Conservation (phyloP, 371 early-diverging fungal genomes). For the Haplosporangium sp. region DNA sequence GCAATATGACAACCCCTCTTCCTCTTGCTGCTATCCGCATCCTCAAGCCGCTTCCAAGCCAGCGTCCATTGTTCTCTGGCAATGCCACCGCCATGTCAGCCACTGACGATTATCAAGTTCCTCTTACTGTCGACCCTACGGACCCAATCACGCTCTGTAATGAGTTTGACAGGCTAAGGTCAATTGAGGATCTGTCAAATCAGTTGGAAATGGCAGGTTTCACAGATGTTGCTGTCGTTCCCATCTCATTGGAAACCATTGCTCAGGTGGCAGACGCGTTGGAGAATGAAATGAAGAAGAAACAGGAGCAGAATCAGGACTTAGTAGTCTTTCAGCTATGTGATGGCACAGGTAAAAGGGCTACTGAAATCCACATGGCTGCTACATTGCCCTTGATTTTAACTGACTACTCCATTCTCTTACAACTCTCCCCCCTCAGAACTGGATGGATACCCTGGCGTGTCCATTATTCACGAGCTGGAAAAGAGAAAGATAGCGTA, state of each 20-base stretch:
- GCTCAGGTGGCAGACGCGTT: conserved; percentile 21
- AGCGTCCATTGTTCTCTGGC: background rate
- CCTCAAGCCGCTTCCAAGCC: conserved; percentile 21
- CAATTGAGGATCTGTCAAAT: conserved; percentile 16
- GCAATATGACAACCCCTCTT: conserved; percentile 8
- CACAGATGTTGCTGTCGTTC: conserved; percentile 22
- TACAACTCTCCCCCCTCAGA: conserved; percentile 6
- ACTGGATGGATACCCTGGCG: conserved; percentile 42
- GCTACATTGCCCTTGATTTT: background rate
- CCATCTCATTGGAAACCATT: conserved; percentile 20
- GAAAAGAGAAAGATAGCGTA: conserved; percentile 22
- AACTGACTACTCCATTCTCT: background rate
- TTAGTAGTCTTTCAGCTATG: conserved; percentile 46
- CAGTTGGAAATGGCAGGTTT: conserved; percentile 29
- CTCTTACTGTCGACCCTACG: background rate
- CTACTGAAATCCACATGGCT: background rate
- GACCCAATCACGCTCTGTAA: conserved; percentile 39
- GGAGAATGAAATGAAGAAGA: conserved; percentile 21
- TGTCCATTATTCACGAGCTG: conserved; percentile 24
- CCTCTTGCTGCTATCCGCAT: conserved; percentile 32
- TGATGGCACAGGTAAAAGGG: conserved; percentile 38
- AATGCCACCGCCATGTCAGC: background rate
- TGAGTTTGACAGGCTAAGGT: conserved; percentile 20
- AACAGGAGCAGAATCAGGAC: conserved; percentile 6
- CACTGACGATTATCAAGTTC: background rate